phyloP scores from a whole-genome alignment of 2,329 filamentous ascomycete species.

The Pleomassaria siparia region DNA sequence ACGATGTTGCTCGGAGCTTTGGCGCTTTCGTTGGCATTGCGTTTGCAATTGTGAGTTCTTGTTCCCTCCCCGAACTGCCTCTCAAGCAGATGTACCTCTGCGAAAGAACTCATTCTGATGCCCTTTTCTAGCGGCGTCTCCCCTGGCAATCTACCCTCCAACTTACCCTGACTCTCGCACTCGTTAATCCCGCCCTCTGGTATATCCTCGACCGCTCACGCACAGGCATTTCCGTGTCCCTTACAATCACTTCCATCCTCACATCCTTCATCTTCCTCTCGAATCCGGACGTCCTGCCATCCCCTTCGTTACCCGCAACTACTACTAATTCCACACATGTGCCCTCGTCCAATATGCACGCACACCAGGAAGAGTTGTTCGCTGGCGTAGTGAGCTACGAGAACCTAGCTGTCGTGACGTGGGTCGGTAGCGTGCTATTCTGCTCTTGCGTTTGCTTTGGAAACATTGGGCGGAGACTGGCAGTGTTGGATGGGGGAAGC shows the following conservation, averaged over 20 bases:
- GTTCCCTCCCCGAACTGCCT: conserved; percentile 1
- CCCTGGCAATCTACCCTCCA: conserved; percentile 96
- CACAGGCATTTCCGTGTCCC: conserved; percentile 78
- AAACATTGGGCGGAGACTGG: conserved; percentile 83
- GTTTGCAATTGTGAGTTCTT: conserved; percentile 75
- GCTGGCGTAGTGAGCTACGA: conserved; percentile 63
- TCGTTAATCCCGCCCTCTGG: conserved; percentile 93
- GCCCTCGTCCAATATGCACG: conserved; percentile 4
- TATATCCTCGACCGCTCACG: conserved; percentile 91
- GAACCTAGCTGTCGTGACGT: conserved; percentile 72
- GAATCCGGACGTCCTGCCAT: conserved; percentile 75
- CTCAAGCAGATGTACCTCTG: neutral
- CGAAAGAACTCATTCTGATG: conserved; percentile 4
- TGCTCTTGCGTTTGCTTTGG: conserved; percentile 96
- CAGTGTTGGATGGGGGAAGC: conserved; percentile 37
- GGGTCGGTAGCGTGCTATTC: conserved; percentile 91
- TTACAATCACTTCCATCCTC: conserved; percentile 71
- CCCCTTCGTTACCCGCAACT: conserved; percentile 26
- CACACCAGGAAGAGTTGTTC: conserved; percentile 29
- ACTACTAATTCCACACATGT: conserved; percentile 26
- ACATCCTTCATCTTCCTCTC: conserved; percentile 73
- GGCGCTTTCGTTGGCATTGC: conserved; percentile 73
- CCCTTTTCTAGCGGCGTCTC: conserved; percentile 68
- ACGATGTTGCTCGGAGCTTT: conserved; percentile 67
- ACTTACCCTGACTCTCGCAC: conserved; percentile 81